Percentiles rank a stretch among this genome's conserved stretches.
phyloP scores from a whole-genome alignment of 176 grass and related monocot genomes.

The Aechmea fasciata region DNA sequence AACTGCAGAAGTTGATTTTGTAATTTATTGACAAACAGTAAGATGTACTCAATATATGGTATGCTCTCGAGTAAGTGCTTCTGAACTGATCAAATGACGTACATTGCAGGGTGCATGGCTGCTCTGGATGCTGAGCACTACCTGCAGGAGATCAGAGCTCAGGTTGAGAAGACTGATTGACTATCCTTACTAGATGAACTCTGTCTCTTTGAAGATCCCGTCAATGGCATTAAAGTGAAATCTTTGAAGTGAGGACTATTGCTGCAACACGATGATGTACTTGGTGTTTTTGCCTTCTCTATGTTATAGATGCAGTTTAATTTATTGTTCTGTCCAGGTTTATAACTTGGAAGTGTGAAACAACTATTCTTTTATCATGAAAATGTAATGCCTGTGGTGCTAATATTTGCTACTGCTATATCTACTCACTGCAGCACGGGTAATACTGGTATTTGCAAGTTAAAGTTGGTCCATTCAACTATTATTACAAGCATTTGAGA shows the following conservation, averaged over 20 bases:
- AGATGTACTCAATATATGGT: not conserved
- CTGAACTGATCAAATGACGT: not conserved
- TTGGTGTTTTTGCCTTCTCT: no score
- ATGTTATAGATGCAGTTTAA: no score
- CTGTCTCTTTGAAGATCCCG: not conserved
- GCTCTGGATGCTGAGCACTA: slow-evolving; percentile 97
- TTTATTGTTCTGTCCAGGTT: no score
- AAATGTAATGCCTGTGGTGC: no score
- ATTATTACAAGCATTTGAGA: no score
- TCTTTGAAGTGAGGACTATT: slow-evolving; percentile 13
- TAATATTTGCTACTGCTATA: no score
- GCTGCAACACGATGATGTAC: no score
- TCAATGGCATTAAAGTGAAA: slow-evolving; percentile 14
- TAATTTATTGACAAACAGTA: not conserved
- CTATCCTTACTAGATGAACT: slow-evolving; percentile 19
- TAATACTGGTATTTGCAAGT: no score
- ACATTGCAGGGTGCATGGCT: slow-evolving; percentile 77
- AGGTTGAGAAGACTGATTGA: slow-evolving; percentile 65
- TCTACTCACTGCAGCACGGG: no score
- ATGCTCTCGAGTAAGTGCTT: not conserved
- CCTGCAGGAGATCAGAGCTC: slow-evolving; percentile 70
- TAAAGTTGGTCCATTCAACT: no score
- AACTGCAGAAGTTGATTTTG: not conserved
- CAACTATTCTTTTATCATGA: no score
- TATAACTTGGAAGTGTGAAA: no score